Percentiles rank a stretch among this genome's conserved stretches.
These are phyloP conservation scores for Oryza australiensis DNA, from an alignment of 176 grass and related monocot species.

Conservation along the genomic window DNA sequence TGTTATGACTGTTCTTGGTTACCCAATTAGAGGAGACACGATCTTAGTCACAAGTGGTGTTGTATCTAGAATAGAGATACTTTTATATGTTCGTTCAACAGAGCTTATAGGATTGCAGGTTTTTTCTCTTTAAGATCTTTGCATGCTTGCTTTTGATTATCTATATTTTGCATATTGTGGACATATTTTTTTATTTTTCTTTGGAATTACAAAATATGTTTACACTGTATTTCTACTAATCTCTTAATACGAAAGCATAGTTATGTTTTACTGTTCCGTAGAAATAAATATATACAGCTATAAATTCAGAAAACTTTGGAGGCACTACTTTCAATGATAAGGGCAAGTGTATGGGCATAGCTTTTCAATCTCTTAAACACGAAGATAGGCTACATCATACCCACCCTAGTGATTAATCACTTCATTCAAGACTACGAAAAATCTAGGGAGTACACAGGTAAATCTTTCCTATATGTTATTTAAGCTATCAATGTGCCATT, in stretches of 20 bases:
- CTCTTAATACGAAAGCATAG: neutral
- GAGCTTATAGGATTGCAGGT: conserved; percentile 97
- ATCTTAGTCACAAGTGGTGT: conserved; percentile 98
- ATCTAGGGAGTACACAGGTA: conserved; percentile 87
- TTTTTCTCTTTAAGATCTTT: conserved; percentile 30
- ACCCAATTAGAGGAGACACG: conserved; percentile 96
- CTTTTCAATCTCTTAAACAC: conserved; percentile 99
- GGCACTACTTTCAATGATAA: conserved; percentile 93
- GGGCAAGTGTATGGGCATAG: conserved; percentile 88
- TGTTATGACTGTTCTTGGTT: conserved; percentile 92
- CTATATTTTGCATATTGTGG: neutral
- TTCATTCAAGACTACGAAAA: conserved; percentile 97
- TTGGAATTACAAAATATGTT: neutral
- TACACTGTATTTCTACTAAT: neutral
- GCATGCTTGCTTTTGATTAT: conserved; percentile 10
- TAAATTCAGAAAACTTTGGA: conserved; percentile 97
- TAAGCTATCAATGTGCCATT: too few species aligned
- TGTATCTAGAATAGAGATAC: conserved; percentile 95
- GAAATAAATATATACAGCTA: conserved; percentile 95
- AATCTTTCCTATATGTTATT: too few species aligned
- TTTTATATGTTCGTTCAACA: conserved; percentile 96
- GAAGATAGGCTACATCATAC: conserved; percentile 99
- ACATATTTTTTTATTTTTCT: neutral
- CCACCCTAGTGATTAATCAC: conserved; percentile 90
- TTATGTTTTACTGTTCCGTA: neutral